Base-by-base conservation (phyloP, 202 grass and related monocot genomes). In the Schoenoplectus tabernaemontani region DNA sequence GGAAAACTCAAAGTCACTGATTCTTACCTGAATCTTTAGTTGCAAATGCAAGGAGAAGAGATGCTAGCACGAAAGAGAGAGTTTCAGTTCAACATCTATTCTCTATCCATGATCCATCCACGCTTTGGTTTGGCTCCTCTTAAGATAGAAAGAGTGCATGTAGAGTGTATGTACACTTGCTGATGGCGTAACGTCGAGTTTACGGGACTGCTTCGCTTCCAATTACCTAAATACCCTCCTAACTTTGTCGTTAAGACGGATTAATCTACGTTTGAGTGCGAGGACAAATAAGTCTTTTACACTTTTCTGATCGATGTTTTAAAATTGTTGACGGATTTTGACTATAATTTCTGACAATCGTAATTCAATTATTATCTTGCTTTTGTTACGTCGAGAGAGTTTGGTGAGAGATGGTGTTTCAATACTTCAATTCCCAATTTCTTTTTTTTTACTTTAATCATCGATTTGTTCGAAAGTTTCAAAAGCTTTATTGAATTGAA, bases 21-120 rank as follows among this genome's bases (percentile, higher is more conserved):
- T n/a, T n/a, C n/a, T 71, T 22, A 71, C 42, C 67, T 48, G 43
- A 47, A 48, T 48, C 17, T 32, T 51, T 51, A 51, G 12, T 48
- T 73, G 13, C 69, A 73, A 51, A 47, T 72, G 42, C 41, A 50
- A 32, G 69, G 24, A 73, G 69, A 51, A 68, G 64, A 4, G n/a
- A 68, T 65, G 47, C n/a, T 3, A n/a, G 15, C 51, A 16, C 51
- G 17, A 19, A 17, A 48, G 17, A 47, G 66, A 47, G 42, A 72
- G 22, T 50, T 72, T 50, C 43, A 72, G 19, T 51, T 53, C 44
- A 73, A 73, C n/a, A 6, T 33, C 24, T 51, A 43, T 51, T n/a
- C n/a, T n/a, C n/a, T n/a, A n/a, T n/a, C n/a, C n/a, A n/a, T n/a
- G n/a, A 3, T 74, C 23, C 69, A 12, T 32, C 64, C 19, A 43